phyloP scores from a whole-genome alignment of 768 basidiomycete genomes.

The Hirschioporus abietinus region DNA sequence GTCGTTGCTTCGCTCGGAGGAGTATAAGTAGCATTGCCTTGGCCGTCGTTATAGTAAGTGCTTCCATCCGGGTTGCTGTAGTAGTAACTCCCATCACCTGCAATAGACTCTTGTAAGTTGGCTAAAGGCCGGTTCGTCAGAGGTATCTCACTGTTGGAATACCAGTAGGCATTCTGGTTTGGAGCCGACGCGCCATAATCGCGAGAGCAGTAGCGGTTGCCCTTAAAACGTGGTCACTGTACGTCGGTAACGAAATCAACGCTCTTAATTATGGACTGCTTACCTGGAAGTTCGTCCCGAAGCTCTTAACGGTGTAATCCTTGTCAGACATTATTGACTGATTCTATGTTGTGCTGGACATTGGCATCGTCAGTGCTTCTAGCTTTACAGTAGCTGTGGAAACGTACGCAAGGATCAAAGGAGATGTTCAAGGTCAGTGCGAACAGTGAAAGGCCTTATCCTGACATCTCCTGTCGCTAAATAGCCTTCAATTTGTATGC shows the following conservation, averaged over 20 bases:
- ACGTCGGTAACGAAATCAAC: background rate
- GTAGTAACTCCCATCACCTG: constrained; percentile 54
- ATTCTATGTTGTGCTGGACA: background rate
- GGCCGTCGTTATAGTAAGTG: constrained; percentile 51
- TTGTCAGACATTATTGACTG: constrained; percentile 2
- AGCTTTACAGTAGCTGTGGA: no score
- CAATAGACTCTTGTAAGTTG: constrained; percentile 10
- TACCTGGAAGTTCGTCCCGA: constrained; percentile 47
- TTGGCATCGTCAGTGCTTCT: background rate
- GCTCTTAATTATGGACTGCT: constrained; percentile 9
- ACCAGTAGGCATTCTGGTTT: constrained; percentile 48
- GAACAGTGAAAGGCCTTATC: background rate
- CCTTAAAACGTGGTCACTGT: constrained; percentile 31
- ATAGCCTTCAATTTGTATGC: background rate
- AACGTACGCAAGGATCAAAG: no score
- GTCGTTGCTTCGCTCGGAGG: constrained; percentile 30
- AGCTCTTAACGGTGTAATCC: constrained; percentile 17
- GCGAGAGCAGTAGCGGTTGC: constrained; percentile 58
- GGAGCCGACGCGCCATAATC: constrained; percentile 28
- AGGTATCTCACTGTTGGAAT: constrained; percentile 49
- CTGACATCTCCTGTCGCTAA: background rate
- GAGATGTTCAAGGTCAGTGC: background rate
- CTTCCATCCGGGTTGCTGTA: constrained; percentile 57
- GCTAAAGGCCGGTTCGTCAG: background rate
- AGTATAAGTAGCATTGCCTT: constrained; percentile 46